Evolutionary conservation across 2,329 filamentous ascomycete genomes (phyloP), one percentile per base, ranked within the genome.

Genomic region (Hymenoscyphus infarciens): DNA sequence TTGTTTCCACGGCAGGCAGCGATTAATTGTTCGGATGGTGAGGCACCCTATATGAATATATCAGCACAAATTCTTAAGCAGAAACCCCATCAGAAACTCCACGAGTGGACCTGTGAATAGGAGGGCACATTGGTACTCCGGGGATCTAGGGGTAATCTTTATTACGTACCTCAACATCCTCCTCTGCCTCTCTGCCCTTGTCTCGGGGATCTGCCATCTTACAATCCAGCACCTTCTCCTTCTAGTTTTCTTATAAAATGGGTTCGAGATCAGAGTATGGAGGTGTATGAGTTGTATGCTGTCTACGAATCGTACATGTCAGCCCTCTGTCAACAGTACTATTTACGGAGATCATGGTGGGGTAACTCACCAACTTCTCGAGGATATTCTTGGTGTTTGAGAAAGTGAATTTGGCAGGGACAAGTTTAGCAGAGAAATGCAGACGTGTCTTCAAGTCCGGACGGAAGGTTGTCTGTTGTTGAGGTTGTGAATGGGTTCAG

Each of bases 1-100:
- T 98, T 97, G 83, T 98, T 94, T 73, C 92, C 86, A 65, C 94
- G 91, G 79, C 91, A 96, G 71, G 95, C 91, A 80, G 96, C 94
- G 77, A 98, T 86, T 71, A 98, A 85, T 73, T 91, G 85, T 80
- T 98, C 94, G 76, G 88, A 83, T 56, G 87, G 86, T 64, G 91
- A 91, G 70, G 94, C 94, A 75, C 94, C 95, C 89, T 96, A 71
- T 63, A 15, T 35, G 15, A 25, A 15, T 38, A 57, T 13, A 19
- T 22, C 25, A 22, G 54, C n/a, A 4, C 19, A 5, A 5, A 27
- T 60, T 27, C 45, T 19, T 38, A 7, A 8, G 5, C 3, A 22
- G 16, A 49, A 8, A 49, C 6, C 16, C 2, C 19, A 49, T 1
- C 3, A 22, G 16, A 49, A 8, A 49, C 6, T 5, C 2, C 19